Percentiles rank a stretch among this genome's conserved stretches.
Evolutionary conservation across 805 yeast species (phyloP).

Genomic region (Barnettozyma populi): DNA sequence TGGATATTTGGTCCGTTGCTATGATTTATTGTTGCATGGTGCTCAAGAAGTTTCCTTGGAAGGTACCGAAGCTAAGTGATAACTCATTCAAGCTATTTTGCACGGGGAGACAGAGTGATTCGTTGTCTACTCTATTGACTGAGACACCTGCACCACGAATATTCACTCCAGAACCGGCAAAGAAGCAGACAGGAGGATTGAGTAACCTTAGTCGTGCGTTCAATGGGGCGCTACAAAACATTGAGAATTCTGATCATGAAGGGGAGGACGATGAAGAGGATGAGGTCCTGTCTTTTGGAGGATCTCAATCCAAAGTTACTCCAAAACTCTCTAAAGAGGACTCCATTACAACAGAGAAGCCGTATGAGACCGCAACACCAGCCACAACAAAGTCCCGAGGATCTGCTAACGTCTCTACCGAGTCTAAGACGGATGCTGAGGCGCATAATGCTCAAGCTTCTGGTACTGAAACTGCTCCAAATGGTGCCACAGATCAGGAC

Average conservation of each 20-base stretch:
- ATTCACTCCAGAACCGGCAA: conserved; percentile 16
- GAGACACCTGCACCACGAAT: conserved; percentile 45
- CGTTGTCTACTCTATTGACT: conserved; percentile 57
- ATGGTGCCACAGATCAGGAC: conserved; percentile 15
- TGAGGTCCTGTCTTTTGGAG: conserved; percentile 5
- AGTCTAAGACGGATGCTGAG: conserved; percentile 20
- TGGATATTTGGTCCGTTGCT: conserved; percentile 91
- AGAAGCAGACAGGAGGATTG: conserved; percentile 17
- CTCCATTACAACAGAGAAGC: conserved; percentile 14
- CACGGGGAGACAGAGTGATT: conserved; percentile 61
- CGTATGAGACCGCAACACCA: conserved; percentile 15
- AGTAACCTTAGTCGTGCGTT: conserved; percentile 25
- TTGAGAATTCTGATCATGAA: conserved; percentile 8
- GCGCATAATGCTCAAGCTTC: conserved; percentile 26
- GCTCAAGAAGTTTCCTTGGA: conserved; percentile 90
- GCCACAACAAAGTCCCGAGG: conserved; percentile 10
- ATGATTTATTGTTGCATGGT: conserved; percentile 91
- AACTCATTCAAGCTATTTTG: conserved; percentile 80
- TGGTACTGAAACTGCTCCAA: conserved; percentile 7
- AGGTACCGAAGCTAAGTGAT: conserved; percentile 78
- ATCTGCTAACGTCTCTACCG: not conserved
- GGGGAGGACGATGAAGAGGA: conserved; percentile 2
- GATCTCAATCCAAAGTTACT: conserved; percentile 4
- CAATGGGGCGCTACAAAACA: conserved; percentile 20
- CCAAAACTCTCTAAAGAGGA: conserved; percentile 9